Percentiles rank a stretch among this genome's conserved stretches.
Conservation (phyloP, 1,284 basidiomycete genomes). For the Sporisorium exsertum region DNA sequence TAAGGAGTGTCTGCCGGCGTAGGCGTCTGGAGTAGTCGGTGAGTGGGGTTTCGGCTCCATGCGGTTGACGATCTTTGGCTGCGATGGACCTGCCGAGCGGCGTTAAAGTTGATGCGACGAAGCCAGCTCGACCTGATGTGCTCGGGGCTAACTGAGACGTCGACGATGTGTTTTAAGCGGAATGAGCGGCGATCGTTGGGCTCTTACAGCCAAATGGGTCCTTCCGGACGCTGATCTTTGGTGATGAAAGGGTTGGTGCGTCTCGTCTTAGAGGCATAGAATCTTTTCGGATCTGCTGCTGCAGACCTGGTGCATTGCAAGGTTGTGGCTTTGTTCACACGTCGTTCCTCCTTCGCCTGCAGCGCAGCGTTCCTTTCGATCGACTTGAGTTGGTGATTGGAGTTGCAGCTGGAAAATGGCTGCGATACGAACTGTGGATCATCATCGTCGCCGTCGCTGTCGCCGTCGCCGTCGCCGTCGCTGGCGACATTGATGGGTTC, state of each 20-base stretch:
- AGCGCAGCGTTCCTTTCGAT: background rate
- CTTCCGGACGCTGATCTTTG: background rate
- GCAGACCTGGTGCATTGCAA: background rate
- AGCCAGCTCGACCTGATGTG: background rate
- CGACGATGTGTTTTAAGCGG: background rate
- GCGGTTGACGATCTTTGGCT: slow-evolving; percentile 1
- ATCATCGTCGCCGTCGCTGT: no score
- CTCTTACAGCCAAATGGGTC: background rate
- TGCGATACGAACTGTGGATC: background rate
- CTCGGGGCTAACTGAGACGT: background rate
- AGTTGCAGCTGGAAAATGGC: background rate
- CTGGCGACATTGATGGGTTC: background rate
- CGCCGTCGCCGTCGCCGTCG: background rate
- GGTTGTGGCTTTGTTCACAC: background rate
- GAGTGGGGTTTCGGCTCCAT: background rate
- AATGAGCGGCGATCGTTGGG: background rate
- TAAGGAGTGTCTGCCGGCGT: background rate
- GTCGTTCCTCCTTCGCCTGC: background rate
- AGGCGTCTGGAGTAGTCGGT: background rate
- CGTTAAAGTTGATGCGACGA: background rate
- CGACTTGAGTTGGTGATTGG: background rate
- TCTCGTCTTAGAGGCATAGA: background rate
- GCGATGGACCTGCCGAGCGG: slow-evolving; percentile 3
- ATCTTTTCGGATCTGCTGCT: no score
- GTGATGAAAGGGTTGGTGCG: background rate